Evolutionary conservation across 2,329 filamentous ascomycete species (phyloP).

Genomic region (Sporothrix dimorphospora): DNA sequence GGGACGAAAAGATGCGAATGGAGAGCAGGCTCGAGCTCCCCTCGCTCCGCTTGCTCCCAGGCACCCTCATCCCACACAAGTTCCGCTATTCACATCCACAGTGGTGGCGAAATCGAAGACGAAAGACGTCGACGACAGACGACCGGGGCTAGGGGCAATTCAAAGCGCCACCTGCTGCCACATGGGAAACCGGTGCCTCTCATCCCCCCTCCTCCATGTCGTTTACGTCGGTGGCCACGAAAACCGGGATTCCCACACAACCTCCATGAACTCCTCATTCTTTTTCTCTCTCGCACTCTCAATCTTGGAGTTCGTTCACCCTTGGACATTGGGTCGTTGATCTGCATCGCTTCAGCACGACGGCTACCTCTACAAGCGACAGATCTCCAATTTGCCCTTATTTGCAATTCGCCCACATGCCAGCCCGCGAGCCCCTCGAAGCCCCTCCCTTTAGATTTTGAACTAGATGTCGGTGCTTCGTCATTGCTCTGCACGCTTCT

Average conservation of each 20-base stretch:
- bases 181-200: too few relatives aligned
- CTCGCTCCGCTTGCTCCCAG: too few relatives aligned
- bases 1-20: background rate
- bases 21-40: background rate
- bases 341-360: background rate
- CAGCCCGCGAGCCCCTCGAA: background rate
- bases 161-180: too few relatives aligned
- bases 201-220: too few relatives aligned
- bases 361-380: background rate
- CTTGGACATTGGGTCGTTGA: background rate
- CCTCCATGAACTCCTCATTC: background rate
- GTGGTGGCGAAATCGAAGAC: background rate
- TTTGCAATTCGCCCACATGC: too few relatives aligned
- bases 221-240: too few relatives aligned
- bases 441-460: background rate
- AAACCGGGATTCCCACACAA: background rate
- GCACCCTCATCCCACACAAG: too few relatives aligned
- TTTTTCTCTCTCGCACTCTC: background rate
- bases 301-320: background rate
- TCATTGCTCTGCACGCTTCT: background rate
- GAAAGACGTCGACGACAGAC: background rate
- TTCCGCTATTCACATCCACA: background rate
- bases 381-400: constrained; percentile 8
- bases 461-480: background rate
- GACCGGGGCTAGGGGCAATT: background rate